Conservation (phyloP, 192 early-diverging fungal species). For the Coemansia umbellata region DNA sequence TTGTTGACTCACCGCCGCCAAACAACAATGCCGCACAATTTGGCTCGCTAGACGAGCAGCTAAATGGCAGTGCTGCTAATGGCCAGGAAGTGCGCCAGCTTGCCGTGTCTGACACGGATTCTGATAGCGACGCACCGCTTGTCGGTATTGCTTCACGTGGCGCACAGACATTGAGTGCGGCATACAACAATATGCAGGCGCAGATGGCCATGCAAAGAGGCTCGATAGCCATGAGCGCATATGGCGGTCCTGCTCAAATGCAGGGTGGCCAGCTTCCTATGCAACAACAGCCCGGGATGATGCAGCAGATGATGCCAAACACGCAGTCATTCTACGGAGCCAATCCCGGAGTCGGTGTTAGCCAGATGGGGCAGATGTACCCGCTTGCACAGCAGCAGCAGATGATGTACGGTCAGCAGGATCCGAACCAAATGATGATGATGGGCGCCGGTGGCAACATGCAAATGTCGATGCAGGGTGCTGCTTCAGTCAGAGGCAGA, state of each 20-base stretch:
- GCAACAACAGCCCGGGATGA: constrained; percentile 19
- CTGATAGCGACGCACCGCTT: constrained; percentile 39
- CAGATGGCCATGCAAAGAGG: constrained; percentile 40
- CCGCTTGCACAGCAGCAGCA: constrained; percentile 30
- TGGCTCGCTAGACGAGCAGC: not conserved
- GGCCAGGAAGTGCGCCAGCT: constrained; percentile 21
- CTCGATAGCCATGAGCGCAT: constrained; percentile 18
- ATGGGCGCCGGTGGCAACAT: constrained; percentile 26
- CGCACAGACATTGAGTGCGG: constrained; percentile 17
- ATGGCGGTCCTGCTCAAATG: constrained; percentile 20
- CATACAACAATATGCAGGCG: constrained; percentile 5
- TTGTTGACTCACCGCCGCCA: constrained; percentile 36
- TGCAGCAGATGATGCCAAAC: constrained; percentile 22
- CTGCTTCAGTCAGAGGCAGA: constrained; percentile 20
- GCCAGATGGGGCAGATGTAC: constrained; percentile 34
- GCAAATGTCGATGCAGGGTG: constrained; percentile 36
- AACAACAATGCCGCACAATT: constrained; percentile 1
- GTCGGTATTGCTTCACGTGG: constrained; percentile 30
- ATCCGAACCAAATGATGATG: constrained; percentile 28
- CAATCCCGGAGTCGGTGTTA: constrained; percentile 4
- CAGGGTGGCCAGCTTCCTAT: constrained; percentile 5
- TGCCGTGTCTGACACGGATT: constrained; percentile 39
- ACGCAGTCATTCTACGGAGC: constrained; percentile 42
- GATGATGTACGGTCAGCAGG: constrained; percentile 30
- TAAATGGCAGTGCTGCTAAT: not conserved